Conservation (phyloP, 1,284 basidiomycete species). For the Fomitiporia mediterranea region DNA sequence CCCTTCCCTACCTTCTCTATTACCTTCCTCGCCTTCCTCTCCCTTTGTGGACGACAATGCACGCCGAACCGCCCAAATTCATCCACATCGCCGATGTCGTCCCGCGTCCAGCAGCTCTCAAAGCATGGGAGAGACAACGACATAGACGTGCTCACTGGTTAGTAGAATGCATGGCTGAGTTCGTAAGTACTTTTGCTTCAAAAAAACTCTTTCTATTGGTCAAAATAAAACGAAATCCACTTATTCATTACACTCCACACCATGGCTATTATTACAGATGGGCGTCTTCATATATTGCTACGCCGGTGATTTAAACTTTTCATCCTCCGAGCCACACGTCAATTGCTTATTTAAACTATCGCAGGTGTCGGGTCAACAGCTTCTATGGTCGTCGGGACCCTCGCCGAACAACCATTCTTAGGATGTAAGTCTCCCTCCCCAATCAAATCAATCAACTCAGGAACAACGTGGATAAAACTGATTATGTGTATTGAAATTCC, state of each 20-base stretch:
- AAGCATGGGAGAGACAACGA: conserved; percentile 49
- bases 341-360: conserved; percentile 10
- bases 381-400: conserved; percentile 47
- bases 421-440: conserved; percentile 44
- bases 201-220: too few species aligned
- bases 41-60: not conserved
- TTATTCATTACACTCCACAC: too few species aligned
- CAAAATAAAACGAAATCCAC: too few species aligned
- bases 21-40: not conserved
- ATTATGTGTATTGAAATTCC: not conserved
- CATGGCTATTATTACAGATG: too few species aligned
- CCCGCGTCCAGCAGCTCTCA: conserved; percentile 37
- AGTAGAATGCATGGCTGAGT: conserved; percentile 56
- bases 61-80: conserved; percentile 21
- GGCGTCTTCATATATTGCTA: conserved; percentile 53
- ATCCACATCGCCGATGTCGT: conserved; percentile 41
- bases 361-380: conserved; percentile 58
- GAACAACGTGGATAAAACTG: not conserved
- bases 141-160: conserved; percentile 48
- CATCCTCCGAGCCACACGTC: not conserved
- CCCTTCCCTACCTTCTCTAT: too few species aligned
- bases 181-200: conserved; percentile 34
- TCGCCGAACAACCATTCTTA: conserved; percentile 37
- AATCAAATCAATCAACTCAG: too few species aligned
- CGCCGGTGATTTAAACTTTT: conserved; percentile 36